Evolutionary conservation across 75 land plant species (phyloP), one percentile per base, ranked within the genome.

Genomic region (Pinus tabuliformis): DNA sequence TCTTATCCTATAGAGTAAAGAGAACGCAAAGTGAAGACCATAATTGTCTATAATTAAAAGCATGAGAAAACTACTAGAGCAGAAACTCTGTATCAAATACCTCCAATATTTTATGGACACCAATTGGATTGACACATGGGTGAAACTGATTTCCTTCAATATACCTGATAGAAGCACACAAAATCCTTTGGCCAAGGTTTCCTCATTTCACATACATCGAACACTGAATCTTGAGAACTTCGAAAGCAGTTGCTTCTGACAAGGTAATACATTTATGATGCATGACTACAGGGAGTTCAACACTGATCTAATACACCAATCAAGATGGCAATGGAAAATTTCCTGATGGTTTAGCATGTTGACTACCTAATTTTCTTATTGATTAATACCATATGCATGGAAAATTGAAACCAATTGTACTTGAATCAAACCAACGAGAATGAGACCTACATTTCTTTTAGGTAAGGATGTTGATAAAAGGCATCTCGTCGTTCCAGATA

Each of bases 361-460:
- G 26, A 15, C 49, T 24, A 26, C 57, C 12, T 4, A 73, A 30
- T 1, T 39, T 37, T 66, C 45, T 20, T 66, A 18, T 39, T 39
- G 12, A 37, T 39, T 3, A 42, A 42, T 42, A 42, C 0, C 45
- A 42, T 42, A 42, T 42, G 45, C 45, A 42, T 42, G 45, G 45
- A 42, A 42, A 42, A 42, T 4, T 42, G 45, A 66, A 18, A 66
- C 70, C 21, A 36, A 37, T 66, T 66, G 45, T n/a, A 66, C 11
- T 15, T 18, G 70, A 37, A 36, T 66, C 45, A 36, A 60, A 20
- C 58, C 21, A 56, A 56, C 7, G 18, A 30, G 14, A 11, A 79
- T 68, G 33, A 17, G 63, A 59, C 91, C 84, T 74, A 95, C 98
- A 95, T 78, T 83, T 92, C 98, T 70, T 95, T 95, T 78, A 95